Conservation (phyloP, 2,329 filamentous ascomycete genomes). For the Neocatenulostroma microsporum region DNA sequence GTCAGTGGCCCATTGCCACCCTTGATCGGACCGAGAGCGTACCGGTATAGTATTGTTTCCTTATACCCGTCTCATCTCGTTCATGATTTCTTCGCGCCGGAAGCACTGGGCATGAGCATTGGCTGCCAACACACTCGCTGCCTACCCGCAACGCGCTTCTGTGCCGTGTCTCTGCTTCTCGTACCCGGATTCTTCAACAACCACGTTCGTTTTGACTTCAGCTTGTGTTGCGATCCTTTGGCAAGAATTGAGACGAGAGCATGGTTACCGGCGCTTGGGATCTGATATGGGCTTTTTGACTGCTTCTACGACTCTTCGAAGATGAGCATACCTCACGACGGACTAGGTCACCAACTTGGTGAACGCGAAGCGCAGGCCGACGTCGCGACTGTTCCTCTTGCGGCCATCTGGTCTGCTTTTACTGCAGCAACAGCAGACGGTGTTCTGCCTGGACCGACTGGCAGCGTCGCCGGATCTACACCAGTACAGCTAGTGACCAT, state of each 20-base stretch:
- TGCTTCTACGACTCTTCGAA: neutral
- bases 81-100: too few species aligned
- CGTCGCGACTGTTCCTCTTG: neutral
- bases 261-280: neutral
- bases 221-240: too few species aligned
- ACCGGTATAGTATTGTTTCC: neutral
- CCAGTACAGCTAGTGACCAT: neutral
- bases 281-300: neutral
- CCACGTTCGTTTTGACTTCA: too few species aligned
- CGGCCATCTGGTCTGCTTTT: conserved; percentile 4
- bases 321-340: neutral
- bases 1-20: neutral
- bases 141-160: too few species aligned
- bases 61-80: conserved; percentile 2
- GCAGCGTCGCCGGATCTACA: too few species aligned
- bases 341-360: too few species aligned
- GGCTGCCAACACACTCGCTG: too few species aligned
- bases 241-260: too few species aligned
- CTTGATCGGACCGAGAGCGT: neutral
- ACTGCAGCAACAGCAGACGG: neutral
- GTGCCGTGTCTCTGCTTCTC: neutral
- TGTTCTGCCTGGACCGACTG: neutral
- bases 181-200: neutral
- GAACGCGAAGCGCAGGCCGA: too few species aligned
- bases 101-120: too few species aligned